Evolutionary conservation across 192 early-diverging fungal genomes (phyloP), one percentile per base, ranked within the genome.

Genomic region (Blastocladiella britannica): DNA sequence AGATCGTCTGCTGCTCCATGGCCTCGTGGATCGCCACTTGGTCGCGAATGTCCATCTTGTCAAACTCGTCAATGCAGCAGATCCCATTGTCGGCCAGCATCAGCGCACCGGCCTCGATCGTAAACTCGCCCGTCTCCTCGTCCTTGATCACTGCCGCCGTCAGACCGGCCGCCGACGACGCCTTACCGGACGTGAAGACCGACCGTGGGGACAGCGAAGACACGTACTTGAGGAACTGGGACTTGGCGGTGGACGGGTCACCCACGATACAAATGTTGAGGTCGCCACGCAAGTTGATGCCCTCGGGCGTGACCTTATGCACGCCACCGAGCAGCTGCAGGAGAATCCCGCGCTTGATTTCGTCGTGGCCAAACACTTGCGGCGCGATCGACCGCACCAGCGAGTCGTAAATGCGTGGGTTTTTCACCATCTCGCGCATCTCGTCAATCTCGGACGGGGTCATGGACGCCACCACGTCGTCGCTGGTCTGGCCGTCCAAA

Each of bases 1-100:
- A 93, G 7, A 95, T 87, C 4, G 93, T 96, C 74, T 98, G 95
- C 70, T 98, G 95, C 75, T 98, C 95, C 95, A 98, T 98, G 2
- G 95, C 95, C 82, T 98, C 95, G 74, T 98, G 95, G 71, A 98
- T 98, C 0, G 95, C 93, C 3, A 94, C 91, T 58, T 93, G 82
- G 64, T 98, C 95, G 22, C 86, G 76, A 60, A 96, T 93, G 29
- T 76, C 86, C 95, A 98, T 98, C 65, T 98, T 98, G 75, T 98
- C 95, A 68, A 98, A 98, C 70, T 98, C 95, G 75, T 98, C 95
- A 58, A 98, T 96, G 68, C 95, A 98, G 12, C 93, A 88, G 29
- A 98, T 81, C 52, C 95, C 95, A 25, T 90, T 77, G 65, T 98
- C 95, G 5, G 89, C 94, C 47, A 98, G 70, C 18, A 98, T 93